Evolutionary conservation across 2,329 filamentous ascomycete species (phyloP).

Genomic region (Chaetomium strumarium): DNA sequence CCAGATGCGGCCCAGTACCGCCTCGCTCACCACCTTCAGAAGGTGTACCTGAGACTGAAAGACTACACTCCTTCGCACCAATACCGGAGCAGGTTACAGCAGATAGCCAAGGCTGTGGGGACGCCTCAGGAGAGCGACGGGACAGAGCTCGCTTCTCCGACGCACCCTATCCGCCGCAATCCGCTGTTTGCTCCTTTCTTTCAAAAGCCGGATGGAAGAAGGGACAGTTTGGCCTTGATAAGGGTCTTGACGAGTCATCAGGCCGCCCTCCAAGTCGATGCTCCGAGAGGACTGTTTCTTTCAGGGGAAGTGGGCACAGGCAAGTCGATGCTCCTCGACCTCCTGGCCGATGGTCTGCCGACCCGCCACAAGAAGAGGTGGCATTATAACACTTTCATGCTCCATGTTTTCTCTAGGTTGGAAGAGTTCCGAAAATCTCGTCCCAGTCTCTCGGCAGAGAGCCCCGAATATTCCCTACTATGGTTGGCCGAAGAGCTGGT

Average conservation of each 20-base stretch:
- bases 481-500: conserved; percentile 72
- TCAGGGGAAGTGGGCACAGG: conserved; percentile 79
- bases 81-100: conserved; percentile 60
- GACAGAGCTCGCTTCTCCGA: conserved; percentile 41
- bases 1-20: conserved; percentile 69
- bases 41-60: conserved; percentile 68
- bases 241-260: conserved; percentile 65
- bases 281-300: conserved; percentile 67
- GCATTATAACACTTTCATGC: conserved; percentile 86
- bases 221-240: conserved; percentile 59
- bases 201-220: conserved; percentile 46
- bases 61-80: conserved; percentile 70
- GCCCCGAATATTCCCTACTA: conserved; percentile 59
- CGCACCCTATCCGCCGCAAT: conserved; percentile 53
- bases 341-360: conserved; percentile 72
- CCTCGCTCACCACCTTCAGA: conserved; percentile 68
- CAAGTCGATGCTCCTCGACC: conserved; percentile 78
- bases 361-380: conserved; percentile 66
- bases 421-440: conserved; percentile 53
- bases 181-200: conserved; percentile 57
- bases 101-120: conserved; percentile 48
- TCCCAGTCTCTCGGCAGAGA: conserved; percentile 23
- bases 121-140: conserved; percentile 30
- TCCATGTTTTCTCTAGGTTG: conserved; percentile 66
- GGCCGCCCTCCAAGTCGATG: conserved; percentile 63